Evolutionary conservation across 2,329 filamentous ascomycete genomes (phyloP).

Genomic region (Pestalotiopsis sp.): DNA sequence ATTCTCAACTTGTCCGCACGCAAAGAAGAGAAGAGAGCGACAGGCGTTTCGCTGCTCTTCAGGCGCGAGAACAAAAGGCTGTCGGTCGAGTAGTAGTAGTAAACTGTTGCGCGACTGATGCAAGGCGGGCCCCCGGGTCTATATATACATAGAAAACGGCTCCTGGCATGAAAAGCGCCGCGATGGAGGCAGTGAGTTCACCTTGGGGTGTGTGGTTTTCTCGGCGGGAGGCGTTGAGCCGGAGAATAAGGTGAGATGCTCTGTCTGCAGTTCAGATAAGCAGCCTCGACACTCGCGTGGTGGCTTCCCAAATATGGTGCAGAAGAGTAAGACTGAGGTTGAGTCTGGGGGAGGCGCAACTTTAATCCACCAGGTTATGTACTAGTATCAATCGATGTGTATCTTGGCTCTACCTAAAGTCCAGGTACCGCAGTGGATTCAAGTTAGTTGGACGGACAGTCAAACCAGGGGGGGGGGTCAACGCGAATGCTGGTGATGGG

Average conservation of each 20-base stretch:
- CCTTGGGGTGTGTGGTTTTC: neutral
- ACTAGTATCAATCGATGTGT: neutral
- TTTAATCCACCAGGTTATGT: constrained; percentile 11
- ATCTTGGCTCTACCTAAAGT: neutral
- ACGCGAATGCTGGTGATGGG: neutral
- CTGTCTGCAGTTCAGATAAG: neutral
- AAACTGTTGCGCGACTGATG: no score
- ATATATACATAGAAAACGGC: no score
- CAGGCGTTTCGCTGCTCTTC: neutral
- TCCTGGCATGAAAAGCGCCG: no score
- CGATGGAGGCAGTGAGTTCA: neutral
- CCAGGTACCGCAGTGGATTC: neutral
- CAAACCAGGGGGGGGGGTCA: neutral
- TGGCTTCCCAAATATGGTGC: constrained; percentile 4
- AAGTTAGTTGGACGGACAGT: neutral
- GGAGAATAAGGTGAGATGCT: neutral
- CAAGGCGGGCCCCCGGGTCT: no score
- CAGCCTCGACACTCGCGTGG: constrained; percentile 1
- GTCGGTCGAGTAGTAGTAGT: no score
- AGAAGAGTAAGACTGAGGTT: constrained; percentile 6
- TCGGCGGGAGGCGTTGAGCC: neutral
- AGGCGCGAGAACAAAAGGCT: no score
- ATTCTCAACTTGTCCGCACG: neutral
- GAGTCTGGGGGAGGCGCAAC: constrained; percentile 14
- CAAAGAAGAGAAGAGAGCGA: neutral